Percentiles rank a stretch among this genome's conserved stretches.
Conservation (phyloP, 1,284 basidiomycete species). For the Cutaneotrichosporon cutaneum region DNA sequence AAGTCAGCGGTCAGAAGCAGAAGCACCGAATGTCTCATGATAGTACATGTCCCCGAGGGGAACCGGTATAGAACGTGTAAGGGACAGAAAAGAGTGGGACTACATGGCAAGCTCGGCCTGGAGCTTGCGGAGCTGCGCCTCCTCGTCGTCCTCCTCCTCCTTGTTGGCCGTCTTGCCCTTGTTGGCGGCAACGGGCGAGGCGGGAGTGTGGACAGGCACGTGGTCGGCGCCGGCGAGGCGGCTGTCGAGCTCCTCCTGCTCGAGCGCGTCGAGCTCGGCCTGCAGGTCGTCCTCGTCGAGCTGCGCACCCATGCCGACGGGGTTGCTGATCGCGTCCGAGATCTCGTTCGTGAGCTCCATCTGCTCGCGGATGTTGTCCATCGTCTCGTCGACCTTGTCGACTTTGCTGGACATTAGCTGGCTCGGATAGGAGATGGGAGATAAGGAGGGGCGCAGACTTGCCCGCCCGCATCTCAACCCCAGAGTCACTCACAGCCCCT, state of each 20-base stretch:
- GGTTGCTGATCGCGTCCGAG: constrained; percentile 87
- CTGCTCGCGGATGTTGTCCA: constrained; percentile 88
- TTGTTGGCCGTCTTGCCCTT: constrained; percentile 50
- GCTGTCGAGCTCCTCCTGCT: constrained; percentile 87
- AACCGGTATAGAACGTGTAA: constrained; percentile 3
- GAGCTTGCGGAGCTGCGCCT: constrained; percentile 83
- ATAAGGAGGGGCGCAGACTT: neutral
- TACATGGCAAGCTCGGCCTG: constrained; percentile 90
- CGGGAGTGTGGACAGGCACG: constrained; percentile 82
- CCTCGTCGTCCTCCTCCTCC: constrained; percentile 86
- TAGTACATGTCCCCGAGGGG: neutral
- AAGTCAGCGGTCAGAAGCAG: neutral
- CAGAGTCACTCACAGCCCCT: constrained; percentile 68
- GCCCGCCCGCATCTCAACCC: neutral
- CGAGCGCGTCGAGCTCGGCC: constrained; percentile 81
- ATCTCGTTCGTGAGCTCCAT: constrained; percentile 94
- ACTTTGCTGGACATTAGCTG: constrained; percentile 63
- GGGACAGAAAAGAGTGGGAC: neutral
- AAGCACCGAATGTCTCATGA: constrained; percentile 4
- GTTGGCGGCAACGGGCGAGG: constrained; percentile 31
- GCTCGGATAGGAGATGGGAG: neutral
- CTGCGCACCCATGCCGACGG: constrained; percentile 64
- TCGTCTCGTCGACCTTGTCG: constrained; percentile 87
- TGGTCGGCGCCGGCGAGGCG: constrained; percentile 84
- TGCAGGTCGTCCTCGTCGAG: constrained; percentile 83